Conservation (phyloP, 352 stramenopile genomes). For the Globisporangium cederbergense region DNA sequence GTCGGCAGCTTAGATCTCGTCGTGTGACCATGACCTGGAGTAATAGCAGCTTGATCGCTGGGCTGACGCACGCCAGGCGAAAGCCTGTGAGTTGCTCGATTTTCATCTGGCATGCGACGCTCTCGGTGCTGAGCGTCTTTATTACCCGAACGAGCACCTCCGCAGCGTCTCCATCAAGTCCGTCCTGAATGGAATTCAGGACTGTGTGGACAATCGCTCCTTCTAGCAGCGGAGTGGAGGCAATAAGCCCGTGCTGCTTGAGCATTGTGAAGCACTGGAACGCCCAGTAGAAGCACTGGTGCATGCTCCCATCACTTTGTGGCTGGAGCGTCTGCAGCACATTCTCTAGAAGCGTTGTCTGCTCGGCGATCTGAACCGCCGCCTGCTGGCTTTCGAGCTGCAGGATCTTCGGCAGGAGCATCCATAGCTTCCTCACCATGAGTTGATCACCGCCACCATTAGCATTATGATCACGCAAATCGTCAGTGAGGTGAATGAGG, state of each 20-base stretch:
- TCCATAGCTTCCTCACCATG: background rate
- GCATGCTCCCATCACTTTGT: background rate
- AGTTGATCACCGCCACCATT: too few relatives aligned
- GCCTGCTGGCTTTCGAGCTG: background rate
- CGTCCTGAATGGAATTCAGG: background rate
- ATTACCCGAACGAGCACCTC: background rate
- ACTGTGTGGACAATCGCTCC: background rate
- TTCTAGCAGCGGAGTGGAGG: background rate
- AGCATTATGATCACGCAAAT: background rate
- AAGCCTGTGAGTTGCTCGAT: background rate
- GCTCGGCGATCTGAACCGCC: background rate
- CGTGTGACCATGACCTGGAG: background rate
- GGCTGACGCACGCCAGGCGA: background rate
- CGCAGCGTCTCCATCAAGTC: background rate
- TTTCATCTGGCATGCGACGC: background rate
- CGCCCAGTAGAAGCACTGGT: background rate
- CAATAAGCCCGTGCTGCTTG: background rate
- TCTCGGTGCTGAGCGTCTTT: background rate
- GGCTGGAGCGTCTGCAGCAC: background rate
- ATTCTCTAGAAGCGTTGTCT: background rate
- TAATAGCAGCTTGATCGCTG: background rate
- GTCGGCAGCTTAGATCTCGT: background rate
- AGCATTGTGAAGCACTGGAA: background rate
- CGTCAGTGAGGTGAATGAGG: background rate
- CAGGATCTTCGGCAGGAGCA: background rate